Evolutionary conservation across 345 rosid genomes (phyloP).

Genomic region (Psidium guajava): DNA sequence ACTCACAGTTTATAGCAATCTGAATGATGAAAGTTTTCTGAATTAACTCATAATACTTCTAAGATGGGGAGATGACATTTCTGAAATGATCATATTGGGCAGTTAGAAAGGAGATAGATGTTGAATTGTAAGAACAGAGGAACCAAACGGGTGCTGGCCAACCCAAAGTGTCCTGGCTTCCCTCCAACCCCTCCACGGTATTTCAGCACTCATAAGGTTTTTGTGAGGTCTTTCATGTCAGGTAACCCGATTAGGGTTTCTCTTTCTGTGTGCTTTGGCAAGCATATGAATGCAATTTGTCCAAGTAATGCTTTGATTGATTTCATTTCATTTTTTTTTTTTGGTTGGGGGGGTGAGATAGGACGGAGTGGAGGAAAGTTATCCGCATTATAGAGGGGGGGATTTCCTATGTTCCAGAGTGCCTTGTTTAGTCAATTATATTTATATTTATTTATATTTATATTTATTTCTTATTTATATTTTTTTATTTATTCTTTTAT

Average conservation of each 20-base stretch:
- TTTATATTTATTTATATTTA: too few species aligned
- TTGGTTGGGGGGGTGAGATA: too few species aligned
- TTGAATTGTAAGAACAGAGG: not conserved
- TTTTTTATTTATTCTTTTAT: too few species aligned
- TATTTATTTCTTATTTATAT: too few species aligned
- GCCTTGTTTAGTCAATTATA: too few species aligned
- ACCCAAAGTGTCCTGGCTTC: not conserved
- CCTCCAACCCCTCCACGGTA: not conserved
- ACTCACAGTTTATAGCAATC: not conserved
- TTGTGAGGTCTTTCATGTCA: not conserved
- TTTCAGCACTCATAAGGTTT: not conserved
- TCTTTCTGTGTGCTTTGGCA: not conserved
- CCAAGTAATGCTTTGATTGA: not conserved
- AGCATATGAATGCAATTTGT: not conserved
- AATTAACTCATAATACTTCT: not conserved
- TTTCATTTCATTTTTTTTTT: not conserved
- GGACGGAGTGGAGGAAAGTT: too few species aligned
- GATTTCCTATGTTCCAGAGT: too few species aligned
- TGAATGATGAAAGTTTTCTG: not conserved
- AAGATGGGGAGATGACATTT: not conserved
- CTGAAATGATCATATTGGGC: not conserved
- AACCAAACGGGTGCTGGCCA: not conserved
- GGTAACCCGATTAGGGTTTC: not conserved
- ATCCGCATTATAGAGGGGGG: too few species aligned
- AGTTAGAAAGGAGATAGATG: not conserved